Conservation (phyloP, 2,329 filamentous ascomycete genomes). For the Metarhizium humberi region DNA sequence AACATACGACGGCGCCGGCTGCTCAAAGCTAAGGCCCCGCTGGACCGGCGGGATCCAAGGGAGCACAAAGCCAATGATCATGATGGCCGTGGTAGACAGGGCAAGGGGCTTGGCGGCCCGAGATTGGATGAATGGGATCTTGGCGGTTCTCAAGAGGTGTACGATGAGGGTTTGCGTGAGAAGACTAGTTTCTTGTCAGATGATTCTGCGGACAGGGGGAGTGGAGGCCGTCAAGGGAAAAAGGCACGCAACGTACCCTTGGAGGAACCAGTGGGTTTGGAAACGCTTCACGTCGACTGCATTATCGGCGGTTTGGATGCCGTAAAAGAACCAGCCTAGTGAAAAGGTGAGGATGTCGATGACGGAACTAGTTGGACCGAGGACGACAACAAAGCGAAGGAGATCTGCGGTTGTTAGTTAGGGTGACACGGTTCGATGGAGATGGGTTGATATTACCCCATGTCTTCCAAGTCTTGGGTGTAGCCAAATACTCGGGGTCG, state of each 20-base stretch:
- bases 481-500: slow-evolving; percentile 16
- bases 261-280: slow-evolving; percentile 19
- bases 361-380: slow-evolving; percentile 19
- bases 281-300: slow-evolving; percentile 8
- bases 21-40: slow-evolving; percentile 11
- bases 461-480: slow-evolving; percentile 17
- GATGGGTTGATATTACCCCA: slow-evolving; percentile 2
- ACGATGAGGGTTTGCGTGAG: slow-evolving; percentile 20
- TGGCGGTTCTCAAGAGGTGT: slow-evolving; percentile 17
- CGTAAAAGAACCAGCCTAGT: slow-evolving; percentile 16
- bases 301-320: slow-evolving; percentile 9
- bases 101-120: slow-evolving; percentile 12
- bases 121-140: slow-evolving; percentile 17
- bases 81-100: slow-evolving; percentile 15
- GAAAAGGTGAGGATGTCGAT: slow-evolving; percentile 17
- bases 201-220: background rate
- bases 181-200: slow-evolving; percentile 6
- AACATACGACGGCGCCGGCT: slow-evolving; percentile 11
- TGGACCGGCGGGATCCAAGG: slow-evolving; percentile 16
- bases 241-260: slow-evolving; percentile 8
- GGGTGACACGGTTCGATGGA: too few relatives aligned
- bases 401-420: slow-evolving; percentile 10
- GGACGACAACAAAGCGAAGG: slow-evolving; percentile 17
- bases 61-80: slow-evolving; percentile 16
- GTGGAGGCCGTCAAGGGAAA: background rate